These are phyloP conservation scores for Schizochytrium sp. DNA, from an alignment of 108 stramenopile species.

Conservation along the genomic window DNA sequence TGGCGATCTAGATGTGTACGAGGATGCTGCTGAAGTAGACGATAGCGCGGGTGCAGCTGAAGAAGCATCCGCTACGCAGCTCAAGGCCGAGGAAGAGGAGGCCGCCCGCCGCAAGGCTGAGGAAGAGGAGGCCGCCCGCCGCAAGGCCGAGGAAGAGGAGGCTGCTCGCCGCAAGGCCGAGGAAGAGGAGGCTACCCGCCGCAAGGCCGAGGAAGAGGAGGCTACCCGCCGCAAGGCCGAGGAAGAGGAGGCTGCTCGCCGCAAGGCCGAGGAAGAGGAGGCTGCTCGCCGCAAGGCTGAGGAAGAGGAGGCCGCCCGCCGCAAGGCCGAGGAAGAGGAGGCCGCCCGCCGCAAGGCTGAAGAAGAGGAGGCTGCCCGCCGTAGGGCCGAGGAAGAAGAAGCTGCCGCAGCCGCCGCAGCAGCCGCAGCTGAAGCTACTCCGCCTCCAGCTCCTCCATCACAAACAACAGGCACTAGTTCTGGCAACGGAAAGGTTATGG, in stretches of 20 bases:
- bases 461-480: too few species aligned
- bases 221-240: constrained; percentile 9
- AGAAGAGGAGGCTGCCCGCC: too few species aligned
- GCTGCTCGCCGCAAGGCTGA: constrained; percentile 1
- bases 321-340: too few species aligned
- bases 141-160: constrained; percentile 23
- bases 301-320: neutral
- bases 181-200: neutral
- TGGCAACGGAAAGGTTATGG: neutral
- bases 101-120: neutral
- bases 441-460: too few species aligned
- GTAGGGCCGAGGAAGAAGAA: too few species aligned
- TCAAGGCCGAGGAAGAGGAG: neutral
- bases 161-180: constrained; percentile 17
- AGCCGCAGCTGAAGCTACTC: too few species aligned
- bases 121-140: neutral
- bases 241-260: constrained; percentile 10
- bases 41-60: neutral
- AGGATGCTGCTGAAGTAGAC: neutral
- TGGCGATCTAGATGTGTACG: too few species aligned
- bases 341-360: too few species aligned
- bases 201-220: constrained; percentile 43
- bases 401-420: too few species aligned
- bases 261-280: neutral
- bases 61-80: neutral